Evolutionary conservation across 257 asterid genomes (phyloP).

Genomic region (Perilla frutescens): DNA sequence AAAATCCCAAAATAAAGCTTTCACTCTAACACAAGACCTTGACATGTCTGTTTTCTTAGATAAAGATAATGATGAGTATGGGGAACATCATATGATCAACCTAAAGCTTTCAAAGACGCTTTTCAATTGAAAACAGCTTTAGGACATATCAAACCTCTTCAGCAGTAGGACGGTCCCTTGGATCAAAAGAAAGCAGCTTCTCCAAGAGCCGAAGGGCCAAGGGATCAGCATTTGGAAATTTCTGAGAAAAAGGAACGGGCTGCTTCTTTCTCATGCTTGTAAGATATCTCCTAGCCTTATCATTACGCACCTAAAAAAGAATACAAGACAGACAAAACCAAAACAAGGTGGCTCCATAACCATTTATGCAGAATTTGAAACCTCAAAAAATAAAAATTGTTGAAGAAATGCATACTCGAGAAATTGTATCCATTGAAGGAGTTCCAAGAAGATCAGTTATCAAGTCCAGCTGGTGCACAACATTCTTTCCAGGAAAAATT

Average conservation of each 20-base stretch:
- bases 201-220: constrained; percentile 67
- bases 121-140: not conserved
- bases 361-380: not conserved
- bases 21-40: not conserved
- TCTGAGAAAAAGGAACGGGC: constrained; percentile 68
- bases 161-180: constrained; percentile 93
- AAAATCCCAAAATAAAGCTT: constrained; percentile 2
- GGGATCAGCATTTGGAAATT: constrained; percentile 88
- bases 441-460: constrained; percentile 94
- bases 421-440: constrained; percentile 83
- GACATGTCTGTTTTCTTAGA: constrained; percentile 4
- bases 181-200: constrained; percentile 86
- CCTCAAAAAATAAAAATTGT: constrained; percentile 18
- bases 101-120: not conserved
- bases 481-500: constrained; percentile 88
- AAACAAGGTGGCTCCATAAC: not conserved
- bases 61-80: not conserved
- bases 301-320: constrained; percentile 75
- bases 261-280: constrained; percentile 90
- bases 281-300: constrained; percentile 89
- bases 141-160: constrained; percentile 63
- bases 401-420: constrained; percentile 55
- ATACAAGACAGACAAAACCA: not conserved
- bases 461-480: constrained; percentile 93
- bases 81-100: not conserved